phyloP scores from a whole-genome alignment of 306 rosid genomes.

The Castanea crenata region DNA sequence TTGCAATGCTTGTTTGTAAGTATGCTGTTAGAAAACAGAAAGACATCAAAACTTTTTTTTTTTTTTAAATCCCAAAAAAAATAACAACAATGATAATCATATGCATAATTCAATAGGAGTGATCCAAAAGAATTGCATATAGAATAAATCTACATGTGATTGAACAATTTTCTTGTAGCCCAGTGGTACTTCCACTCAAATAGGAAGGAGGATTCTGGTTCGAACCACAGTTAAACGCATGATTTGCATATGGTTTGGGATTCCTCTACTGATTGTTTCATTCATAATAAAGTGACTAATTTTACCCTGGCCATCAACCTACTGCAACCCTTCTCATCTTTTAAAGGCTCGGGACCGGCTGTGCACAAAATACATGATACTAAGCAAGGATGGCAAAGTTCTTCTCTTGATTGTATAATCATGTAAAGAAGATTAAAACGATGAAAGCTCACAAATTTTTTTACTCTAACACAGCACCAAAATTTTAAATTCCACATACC shows the following conservation, averaged over 20 bases:
- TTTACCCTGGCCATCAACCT: too few relatives aligned
- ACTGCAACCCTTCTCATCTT: too few relatives aligned
- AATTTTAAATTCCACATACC: neutral
- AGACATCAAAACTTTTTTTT: neutral
- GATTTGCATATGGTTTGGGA: neutral
- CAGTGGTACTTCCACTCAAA: neutral
- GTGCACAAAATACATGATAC: too few relatives aligned
- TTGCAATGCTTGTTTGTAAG: constrained; percentile 88
- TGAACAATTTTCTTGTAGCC: neutral
- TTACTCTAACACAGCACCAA: neutral
- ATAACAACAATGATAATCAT: neutral
- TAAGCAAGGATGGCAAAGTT: too few relatives aligned
- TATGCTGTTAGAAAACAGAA: constrained; percentile 55
- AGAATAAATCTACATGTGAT: neutral
- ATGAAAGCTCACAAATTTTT: neutral
- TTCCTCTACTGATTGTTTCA: neutral
- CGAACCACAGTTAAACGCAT: neutral
- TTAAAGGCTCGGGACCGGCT: too few relatives aligned
- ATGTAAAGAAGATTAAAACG: neutral
- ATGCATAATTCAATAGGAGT: neutral
- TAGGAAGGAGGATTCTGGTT: neutral
- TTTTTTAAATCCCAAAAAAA: neutral
- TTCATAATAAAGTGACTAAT: neutral
- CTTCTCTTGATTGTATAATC: neutral
- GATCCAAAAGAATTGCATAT: neutral